phyloP scores from a whole-genome alignment of 2,329 filamentous ascomycete genomes.

The Botryosphaeria dothidea region DNA sequence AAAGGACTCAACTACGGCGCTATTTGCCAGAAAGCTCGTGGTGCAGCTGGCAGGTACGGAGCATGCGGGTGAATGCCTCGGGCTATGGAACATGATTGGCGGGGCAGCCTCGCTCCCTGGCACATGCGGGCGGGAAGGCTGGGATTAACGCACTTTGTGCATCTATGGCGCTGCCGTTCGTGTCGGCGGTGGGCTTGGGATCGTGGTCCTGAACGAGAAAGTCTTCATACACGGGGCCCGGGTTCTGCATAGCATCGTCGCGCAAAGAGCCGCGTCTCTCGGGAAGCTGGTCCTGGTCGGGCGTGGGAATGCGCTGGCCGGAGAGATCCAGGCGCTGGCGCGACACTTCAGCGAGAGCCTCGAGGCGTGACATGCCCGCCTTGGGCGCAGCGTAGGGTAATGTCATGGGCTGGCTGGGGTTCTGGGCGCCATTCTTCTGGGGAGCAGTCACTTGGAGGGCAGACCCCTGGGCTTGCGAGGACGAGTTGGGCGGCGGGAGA shows the following conservation, averaged over 20 bases:
- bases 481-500: conserved; percentile 41
- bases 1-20: not conserved
- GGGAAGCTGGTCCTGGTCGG: conserved; percentile 27
- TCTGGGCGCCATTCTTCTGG: conserved; percentile 29
- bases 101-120: not conserved
- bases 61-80: not conserved
- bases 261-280: conserved; percentile 24
- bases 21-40: not conserved
- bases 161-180: conserved; percentile 17
- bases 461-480: conserved; percentile 20
- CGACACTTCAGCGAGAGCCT: conserved; percentile 86
- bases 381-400: conserved; percentile 47
- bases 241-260: conserved; percentile 20
- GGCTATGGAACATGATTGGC: not conserved
- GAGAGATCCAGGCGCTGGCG: conserved; percentile 66
- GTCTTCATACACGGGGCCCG: conserved; percentile 33
- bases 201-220: conserved; percentile 40
- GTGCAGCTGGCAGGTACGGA: not conserved
- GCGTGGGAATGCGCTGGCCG: conserved; percentile 43
- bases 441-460: conserved; percentile 19
- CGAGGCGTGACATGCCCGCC: conserved; percentile 75
- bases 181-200: conserved; percentile 8
- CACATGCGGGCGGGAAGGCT: not conserved
- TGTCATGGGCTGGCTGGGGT: conserved; percentile 33
- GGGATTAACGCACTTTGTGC: conserved; percentile 17